These are phyloP conservation scores for Globisporangium cederbergense DNA, from an alignment of 352 stramenopile species.

Conservation along the genomic window DNA sequence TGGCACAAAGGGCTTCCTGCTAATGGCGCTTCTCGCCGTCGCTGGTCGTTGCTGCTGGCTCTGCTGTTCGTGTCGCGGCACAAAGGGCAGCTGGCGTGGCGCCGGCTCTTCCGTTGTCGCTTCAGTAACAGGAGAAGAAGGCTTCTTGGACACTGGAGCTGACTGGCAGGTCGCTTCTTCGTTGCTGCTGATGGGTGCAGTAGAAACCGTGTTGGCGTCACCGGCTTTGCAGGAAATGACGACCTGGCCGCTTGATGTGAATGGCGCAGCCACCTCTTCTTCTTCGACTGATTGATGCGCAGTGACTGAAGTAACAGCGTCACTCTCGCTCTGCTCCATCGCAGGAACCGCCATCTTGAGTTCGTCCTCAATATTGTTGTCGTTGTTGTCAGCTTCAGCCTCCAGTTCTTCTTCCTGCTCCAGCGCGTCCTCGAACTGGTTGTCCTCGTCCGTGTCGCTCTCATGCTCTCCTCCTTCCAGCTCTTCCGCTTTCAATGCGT, in stretches of 20 bases:
- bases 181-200: neutral
- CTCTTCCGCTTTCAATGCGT: constrained; percentile 4
- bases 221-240: constrained; percentile 1
- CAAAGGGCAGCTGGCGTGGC: neutral
- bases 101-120: neutral
- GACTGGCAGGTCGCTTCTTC: constrained; percentile 3
- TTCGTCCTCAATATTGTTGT: neutral
- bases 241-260: neutral
- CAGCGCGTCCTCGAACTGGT: constrained; percentile 17
- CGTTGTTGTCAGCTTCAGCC: neutral
- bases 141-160: neutral
- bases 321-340: constrained; percentile 1
- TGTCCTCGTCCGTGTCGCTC: constrained; percentile 6
- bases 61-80: neutral
- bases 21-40: constrained; percentile 10
- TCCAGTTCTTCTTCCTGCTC: neutral
- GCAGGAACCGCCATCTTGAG: neutral
- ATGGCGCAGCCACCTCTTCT: neutral
- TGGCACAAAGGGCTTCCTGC: constrained; percentile 41
- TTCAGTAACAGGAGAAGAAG: neutral
- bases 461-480: constrained; percentile 1
- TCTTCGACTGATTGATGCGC: neutral
- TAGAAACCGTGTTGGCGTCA: constrained; percentile 1
- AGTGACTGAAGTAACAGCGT: neutral
- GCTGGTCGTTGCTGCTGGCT: constrained; percentile 5